Conservation (phyloP, 1,284 basidiomycete genomes). For the Ceratorhiza oryzae-sativae region DNA sequence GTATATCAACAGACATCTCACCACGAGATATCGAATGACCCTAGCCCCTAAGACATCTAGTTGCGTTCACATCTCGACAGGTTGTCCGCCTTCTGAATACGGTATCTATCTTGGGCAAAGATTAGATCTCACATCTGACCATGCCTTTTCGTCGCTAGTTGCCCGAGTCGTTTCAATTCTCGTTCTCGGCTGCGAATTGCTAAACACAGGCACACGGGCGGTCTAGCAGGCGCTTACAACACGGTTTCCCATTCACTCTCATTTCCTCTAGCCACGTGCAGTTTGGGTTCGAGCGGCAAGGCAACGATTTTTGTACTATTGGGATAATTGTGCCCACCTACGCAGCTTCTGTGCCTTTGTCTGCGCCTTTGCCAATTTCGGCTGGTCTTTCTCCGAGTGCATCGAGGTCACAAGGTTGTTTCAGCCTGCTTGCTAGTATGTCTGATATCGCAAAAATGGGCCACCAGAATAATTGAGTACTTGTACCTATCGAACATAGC, state of each 20-base stretch:
- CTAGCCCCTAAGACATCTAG: background rate
- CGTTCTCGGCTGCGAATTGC: conserved; percentile 2
- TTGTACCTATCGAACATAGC: background rate
- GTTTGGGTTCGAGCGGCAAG: conserved; percentile 6
- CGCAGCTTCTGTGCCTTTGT: background rate
- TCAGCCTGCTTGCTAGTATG: background rate
- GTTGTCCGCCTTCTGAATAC: background rate
- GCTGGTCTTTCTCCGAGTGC: background rate
- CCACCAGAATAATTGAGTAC: background rate
- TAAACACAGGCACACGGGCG: background rate
- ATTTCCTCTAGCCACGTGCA: background rate
- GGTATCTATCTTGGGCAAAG: background rate
- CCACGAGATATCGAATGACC: background rate
- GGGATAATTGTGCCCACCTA: background rate
- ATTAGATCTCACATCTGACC: conserved; percentile 1
- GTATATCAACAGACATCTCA: background rate
- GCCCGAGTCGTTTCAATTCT: background rate
- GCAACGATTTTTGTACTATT: conserved; percentile 1
- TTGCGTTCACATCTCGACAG: background rate
- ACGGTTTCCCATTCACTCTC: background rate
- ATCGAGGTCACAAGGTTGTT: background rate
- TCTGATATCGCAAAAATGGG: conserved; percentile 8
- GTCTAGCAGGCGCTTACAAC: background rate
- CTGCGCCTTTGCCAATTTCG: background rate
- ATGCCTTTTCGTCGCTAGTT: background rate